phyloP scores from a whole-genome alignment of 192 early-diverging fungal genomes.

The Backusella sp. region DNA sequence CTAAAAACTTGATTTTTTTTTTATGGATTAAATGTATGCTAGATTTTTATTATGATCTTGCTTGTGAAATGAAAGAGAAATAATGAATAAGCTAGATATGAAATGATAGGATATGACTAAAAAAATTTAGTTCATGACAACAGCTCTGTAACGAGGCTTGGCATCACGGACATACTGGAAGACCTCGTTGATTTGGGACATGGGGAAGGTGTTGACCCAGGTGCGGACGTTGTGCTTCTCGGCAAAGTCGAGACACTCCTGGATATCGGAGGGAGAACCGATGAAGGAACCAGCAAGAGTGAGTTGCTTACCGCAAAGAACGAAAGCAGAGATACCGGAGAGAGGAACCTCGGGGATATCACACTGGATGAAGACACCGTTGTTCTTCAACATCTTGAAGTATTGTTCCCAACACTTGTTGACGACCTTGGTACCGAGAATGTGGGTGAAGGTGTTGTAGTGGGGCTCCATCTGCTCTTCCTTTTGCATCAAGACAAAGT shows the following conservation, averaged over 20 bases:
- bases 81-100: not conserved
- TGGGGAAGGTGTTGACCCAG: slow-evolving; percentile 63
- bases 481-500: slow-evolving; percentile 36
- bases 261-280: slow-evolving; percentile 51
- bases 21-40: not conserved
- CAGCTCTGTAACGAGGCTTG: slow-evolving; percentile 69
- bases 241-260: slow-evolving; percentile 68
- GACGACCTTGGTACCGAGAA: slow-evolving; percentile 7
- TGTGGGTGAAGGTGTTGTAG: slow-evolving; percentile 13
- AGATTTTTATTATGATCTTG: not conserved
- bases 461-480: slow-evolving; percentile 7
- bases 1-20: too few species aligned
- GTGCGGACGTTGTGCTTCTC: slow-evolving; percentile 59
- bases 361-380: slow-evolving; percentile 61
- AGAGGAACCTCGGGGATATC: slow-evolving; percentile 60
- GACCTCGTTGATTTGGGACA: slow-evolving; percentile 63
- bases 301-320: slow-evolving; percentile 51
- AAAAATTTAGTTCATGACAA: slow-evolving; percentile 58
- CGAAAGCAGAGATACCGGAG: slow-evolving; percentile 30
- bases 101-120: not conserved
- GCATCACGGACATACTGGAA: slow-evolving; percentile 57
- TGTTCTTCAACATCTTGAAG: slow-evolving; percentile 18
- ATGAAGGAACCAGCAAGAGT: slow-evolving; percentile 66
- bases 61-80: not conserved
- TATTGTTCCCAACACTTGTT: slow-evolving; percentile 19